phyloP scores from a whole-genome alignment of 139 green algal species.

The Marvania coccoides region DNA sequence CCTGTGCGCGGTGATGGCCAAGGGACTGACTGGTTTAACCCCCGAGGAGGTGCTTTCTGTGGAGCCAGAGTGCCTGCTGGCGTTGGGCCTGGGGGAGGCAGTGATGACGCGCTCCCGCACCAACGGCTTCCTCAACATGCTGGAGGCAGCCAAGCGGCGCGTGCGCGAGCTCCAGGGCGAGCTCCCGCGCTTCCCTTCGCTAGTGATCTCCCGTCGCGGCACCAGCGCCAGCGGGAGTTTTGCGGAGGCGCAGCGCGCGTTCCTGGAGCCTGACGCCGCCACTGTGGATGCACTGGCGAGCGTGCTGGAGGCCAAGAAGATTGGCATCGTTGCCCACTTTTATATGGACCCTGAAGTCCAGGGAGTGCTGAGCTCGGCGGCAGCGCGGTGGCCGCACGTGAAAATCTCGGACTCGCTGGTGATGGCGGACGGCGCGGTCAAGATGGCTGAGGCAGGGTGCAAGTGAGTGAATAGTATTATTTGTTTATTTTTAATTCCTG shows the following conservation, averaged over 20 bases:
- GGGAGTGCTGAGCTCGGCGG: conserved; percentile 78
- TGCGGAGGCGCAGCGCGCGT: conserved; percentile 70
- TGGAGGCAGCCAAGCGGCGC: conserved; percentile 65
- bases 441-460: conserved; percentile 82
- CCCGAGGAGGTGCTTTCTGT: conserved; percentile 54
- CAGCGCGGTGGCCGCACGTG: conserved; percentile 83
- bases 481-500: neutral
- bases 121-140: conserved; percentile 78
- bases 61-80: conserved; percentile 12
- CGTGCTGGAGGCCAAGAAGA: conserved; percentile 67
- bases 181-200: conserved; percentile 77
- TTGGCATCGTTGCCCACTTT: conserved; percentile 99
- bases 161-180: conserved; percentile 36
- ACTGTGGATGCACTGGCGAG: conserved; percentile 35
- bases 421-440: conserved; percentile 78
- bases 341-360: conserved; percentile 99
- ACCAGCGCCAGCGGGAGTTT: conserved; percentile 63
- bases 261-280: conserved; percentile 36
- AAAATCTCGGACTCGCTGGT: conserved; percentile 92
- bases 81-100: conserved; percentile 34
- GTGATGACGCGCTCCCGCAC: conserved; percentile 57
- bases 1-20: conserved; percentile 56
- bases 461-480: conserved; percentile 13
- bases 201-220: conserved; percentile 56
- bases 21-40: conserved; percentile 51